Evolutionary conservation across 2,329 filamentous ascomycete species (phyloP), one percentile per base, ranked within the genome.

Genomic region (Talaromyces sp.): DNA sequence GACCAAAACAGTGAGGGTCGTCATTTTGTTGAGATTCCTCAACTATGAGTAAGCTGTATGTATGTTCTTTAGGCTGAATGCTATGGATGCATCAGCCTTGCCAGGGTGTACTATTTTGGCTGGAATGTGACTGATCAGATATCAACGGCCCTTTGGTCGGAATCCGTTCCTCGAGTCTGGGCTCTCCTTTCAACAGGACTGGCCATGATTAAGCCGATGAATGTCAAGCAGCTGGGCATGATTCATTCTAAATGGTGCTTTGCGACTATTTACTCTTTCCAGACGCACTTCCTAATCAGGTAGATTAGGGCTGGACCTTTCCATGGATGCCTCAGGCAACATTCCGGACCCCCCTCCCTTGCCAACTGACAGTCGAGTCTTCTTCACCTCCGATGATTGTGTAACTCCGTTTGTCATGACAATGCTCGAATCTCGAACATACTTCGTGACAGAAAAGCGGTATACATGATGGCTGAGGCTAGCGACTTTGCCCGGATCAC

Each of bases 81-180:
- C 21, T 37, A 35, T 35, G 48, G 33, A 35, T 31, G 25, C 28
- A 28, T 9, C 25, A 54, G 31, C 50, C 31, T 37, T 54, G 28
- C 50, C 28, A 54, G 31, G 31, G 50, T 35, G n/a, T 33, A 35
- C 50, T 23, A 23, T 21, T 54, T 54, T 12, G 31, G 28, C 23
- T n/a, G 50, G 50, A 54, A 54, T 35, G 50, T 35, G 50, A 54
- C 31, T 3, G 50, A 37, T 54, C 50, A 25, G 50, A 54, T 54
- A 35, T 54, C 48, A 54, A 54, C 50, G 50, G 50, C 35, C 28
- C 28, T 35, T 35, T 52, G 2, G 1, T 44, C n/a, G n/a, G 21
- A 46, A 21, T 21, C n/a, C 50, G 14, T 54, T 35, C 31, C n/a
- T 52, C 21, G 50, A 52, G 44, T 28, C 16, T 18, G 48, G 31